A percentile compares a stretch with the other conserved stretches of the same genome.
These are phyloP conservation scores for Colletotrichum kahawae DNA, from an alignment of 2,329 filamentous ascomycete species.

Conservation along the genomic window DNA sequence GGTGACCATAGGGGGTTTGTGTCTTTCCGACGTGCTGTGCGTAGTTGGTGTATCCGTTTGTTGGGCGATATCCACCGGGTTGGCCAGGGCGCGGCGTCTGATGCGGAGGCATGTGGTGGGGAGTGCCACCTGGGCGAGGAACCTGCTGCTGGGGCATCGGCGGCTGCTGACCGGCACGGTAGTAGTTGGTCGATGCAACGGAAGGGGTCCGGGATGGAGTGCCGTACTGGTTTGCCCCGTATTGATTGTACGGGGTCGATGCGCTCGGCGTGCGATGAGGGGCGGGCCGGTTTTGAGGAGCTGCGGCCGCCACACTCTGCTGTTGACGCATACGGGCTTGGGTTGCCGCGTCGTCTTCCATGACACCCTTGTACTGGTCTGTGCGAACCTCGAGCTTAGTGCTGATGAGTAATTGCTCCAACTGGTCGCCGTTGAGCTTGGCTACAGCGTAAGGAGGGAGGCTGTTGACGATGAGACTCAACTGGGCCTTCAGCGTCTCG, in stretches of 20 bases:
- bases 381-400: conserved; percentile 76
- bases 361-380: conserved; percentile 76
- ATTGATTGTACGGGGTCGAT: conserved; percentile 48
- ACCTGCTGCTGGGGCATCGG: conserved; percentile 44
- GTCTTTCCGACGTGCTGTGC: conserved; percentile 57
- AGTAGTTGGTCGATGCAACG: conserved; percentile 48
- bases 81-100: conserved; percentile 33
- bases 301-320: conserved; percentile 30
- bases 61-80: conserved; percentile 48
- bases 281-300: conserved; percentile 31
- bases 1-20: conserved; percentile 56
- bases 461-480: conserved; percentile 74
- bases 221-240: conserved; percentile 49
- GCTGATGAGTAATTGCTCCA: conserved; percentile 84
- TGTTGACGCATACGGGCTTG: conserved; percentile 54
- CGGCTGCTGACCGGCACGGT: conserved; percentile 43
- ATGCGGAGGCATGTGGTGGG: conserved; percentile 30
- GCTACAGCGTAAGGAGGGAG: conserved; percentile 86
- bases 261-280: conserved; percentile 42
- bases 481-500: conserved; percentile 75
- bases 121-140: conserved; percentile 26
- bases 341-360: conserved; percentile 77
- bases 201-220: conserved; percentile 51
- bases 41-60: conserved; percentile 54
- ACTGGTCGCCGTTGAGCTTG: conserved; percentile 83